Percentiles rank a stretch among this genome's conserved stretches.
Conservation (phyloP, 176 grass and related monocot species). For the Bothriochloa decipiens region DNA sequence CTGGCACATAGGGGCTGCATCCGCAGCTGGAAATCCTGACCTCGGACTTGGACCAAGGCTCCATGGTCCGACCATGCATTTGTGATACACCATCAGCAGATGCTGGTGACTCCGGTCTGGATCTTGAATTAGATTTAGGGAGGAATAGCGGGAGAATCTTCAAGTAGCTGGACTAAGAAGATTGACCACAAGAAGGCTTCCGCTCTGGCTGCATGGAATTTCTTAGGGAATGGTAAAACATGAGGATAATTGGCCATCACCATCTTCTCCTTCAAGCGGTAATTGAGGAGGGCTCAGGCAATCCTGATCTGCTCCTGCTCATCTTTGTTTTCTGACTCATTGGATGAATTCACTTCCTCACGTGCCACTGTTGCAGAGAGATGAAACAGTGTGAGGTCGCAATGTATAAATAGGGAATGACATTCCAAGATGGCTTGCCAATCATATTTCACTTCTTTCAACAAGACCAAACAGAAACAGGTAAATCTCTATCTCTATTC, state of each 20-base stretch:
- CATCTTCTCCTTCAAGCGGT: conserved; percentile 83
- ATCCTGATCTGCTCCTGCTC: conserved; percentile 97
- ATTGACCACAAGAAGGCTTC: conserved; percentile 55
- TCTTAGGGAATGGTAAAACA: conserved; percentile 85
- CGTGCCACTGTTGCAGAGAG: conserved; percentile 64
- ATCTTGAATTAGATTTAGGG: conserved; percentile 65
- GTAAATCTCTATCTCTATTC: background rate
- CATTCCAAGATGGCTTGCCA: background rate
- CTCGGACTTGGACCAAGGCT: conserved; percentile 41
- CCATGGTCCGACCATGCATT: conserved; percentile 23
- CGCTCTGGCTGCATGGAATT: conserved; percentile 78
- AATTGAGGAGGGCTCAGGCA: conserved; percentile 86
- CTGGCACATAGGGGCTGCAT: conserved; percentile 86
- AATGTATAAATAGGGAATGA: conserved; percentile 16
- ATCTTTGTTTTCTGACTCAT: conserved; percentile 81
- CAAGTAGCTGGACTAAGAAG: conserved; percentile 66
- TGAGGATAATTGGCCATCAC: conserved; percentile 88
- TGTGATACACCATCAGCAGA: conserved; percentile 41
- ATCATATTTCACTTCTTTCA: background rate
- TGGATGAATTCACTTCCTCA: conserved; percentile 64
- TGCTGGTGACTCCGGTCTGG: conserved; percentile 55
- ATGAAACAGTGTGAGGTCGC: conserved; percentile 36
- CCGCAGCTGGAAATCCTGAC: conserved; percentile 71
- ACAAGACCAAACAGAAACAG: conserved; percentile 15
- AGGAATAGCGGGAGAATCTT: conserved; percentile 94